Conservation (phyloP, 192 early-diverging fungal genomes). For the Thoreauomyces humboldtii region DNA sequence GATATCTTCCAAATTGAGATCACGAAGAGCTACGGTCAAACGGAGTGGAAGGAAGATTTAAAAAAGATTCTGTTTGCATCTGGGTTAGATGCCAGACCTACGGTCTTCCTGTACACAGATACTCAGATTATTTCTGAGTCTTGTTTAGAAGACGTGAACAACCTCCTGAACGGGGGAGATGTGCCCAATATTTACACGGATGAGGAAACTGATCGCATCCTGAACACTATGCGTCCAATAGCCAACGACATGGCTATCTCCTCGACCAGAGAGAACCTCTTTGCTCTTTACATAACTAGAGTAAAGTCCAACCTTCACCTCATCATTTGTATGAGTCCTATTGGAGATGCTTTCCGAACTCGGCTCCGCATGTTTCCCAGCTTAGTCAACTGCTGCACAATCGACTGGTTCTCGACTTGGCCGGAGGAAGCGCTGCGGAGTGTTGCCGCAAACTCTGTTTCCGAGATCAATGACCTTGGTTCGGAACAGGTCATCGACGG, state of each 20-base stretch:
- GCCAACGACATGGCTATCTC: conserved; percentile 46
- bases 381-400: conserved; percentile 65
- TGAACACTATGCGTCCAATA: conserved; percentile 55
- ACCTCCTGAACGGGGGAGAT: conserved; percentile 62
- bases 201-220: conserved; percentile 57
- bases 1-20: conserved; percentile 67
- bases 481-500: conserved; percentile 59
- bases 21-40: conserved; percentile 58
- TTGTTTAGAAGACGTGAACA: conserved; percentile 63
- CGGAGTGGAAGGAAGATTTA: conserved; percentile 61
- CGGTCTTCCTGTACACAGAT: conserved; percentile 61
- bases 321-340: conserved; percentile 66
- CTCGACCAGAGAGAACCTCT: conserved; percentile 55
- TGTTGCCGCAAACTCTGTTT: conserved; percentile 56
- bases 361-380: conserved; percentile 62
- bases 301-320: conserved; percentile 52
- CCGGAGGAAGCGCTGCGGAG: conserved; percentile 58
- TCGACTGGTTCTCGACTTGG: conserved; percentile 69
- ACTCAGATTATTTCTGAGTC: conserved; percentile 59
- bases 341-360: conserved; percentile 62
- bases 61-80: conserved; percentile 56
- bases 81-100: conserved; percentile 57
- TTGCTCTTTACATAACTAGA: conserved; percentile 52
- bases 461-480: conserved; percentile 57
- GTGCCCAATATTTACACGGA: conserved; percentile 63